Evolutionary conservation across 2,329 filamentous ascomycete genomes (phyloP).

Genomic region (Thielaviopsis ethacetica): DNA sequence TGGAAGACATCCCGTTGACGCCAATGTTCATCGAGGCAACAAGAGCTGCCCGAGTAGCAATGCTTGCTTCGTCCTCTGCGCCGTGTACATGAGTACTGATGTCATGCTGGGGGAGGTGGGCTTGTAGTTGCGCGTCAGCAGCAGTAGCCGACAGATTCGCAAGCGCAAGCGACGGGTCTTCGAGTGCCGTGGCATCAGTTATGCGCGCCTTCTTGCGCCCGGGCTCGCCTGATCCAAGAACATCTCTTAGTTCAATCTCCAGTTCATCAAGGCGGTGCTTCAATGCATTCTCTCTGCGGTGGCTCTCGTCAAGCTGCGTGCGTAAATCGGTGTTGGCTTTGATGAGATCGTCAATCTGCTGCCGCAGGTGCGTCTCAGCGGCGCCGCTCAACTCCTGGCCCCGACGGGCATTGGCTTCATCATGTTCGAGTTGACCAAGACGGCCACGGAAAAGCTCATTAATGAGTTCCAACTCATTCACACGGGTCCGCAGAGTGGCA

Average conservation of each 20-base stretch:
- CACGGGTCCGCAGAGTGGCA: slow-evolving; percentile 77
- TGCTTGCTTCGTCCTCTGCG: background rate
- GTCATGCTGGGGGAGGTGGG: slow-evolving; percentile 17
- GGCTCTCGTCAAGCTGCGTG: slow-evolving; percentile 56
- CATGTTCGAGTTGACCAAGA: slow-evolving; percentile 63
- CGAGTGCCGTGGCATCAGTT: slow-evolving; percentile 19
- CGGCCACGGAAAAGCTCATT: slow-evolving; percentile 66
- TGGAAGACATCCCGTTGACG: background rate
- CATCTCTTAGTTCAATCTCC: slow-evolving; percentile 36
- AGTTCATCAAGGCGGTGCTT: slow-evolving; percentile 71
- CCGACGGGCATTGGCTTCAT: slow-evolving; percentile 51
- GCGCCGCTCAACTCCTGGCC: slow-evolving; percentile 38
- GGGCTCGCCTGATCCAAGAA: slow-evolving; percentile 14
- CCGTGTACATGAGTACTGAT: background rate
- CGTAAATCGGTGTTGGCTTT: slow-evolving; percentile 31
- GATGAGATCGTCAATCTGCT: slow-evolving; percentile 33
- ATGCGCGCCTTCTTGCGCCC: slow-evolving; percentile 8
- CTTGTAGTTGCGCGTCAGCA: slow-evolving; percentile 25
- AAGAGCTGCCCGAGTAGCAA: slow-evolving; percentile 6
- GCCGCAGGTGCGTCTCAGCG: slow-evolving; percentile 39
- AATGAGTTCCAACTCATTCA: slow-evolving; percentile 90
- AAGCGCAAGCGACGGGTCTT: slow-evolving; percentile 18
- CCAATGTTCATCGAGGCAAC: slow-evolving; percentile 7
- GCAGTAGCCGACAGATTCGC: slow-evolving; percentile 16
- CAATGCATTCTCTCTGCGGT: slow-evolving; percentile 62